phyloP scores from a whole-genome alignment of 176 grass and related monocot genomes.

The Aegilops bicornis region DNA sequence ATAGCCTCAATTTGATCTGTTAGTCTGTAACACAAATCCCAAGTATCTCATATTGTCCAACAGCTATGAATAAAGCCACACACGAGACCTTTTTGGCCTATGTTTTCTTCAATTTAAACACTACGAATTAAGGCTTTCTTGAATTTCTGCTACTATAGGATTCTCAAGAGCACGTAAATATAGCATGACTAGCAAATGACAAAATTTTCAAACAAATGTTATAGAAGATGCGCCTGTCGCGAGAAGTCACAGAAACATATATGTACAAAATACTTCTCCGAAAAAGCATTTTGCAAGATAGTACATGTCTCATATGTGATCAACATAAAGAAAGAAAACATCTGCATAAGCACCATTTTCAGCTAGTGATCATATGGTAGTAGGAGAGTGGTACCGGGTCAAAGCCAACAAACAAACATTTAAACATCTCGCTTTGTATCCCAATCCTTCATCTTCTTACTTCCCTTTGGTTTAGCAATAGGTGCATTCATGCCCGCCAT shows the following conservation, averaged over 20 bases:
- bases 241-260: not conserved
- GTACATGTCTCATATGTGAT: not conserved
- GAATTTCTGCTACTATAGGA: not conserved
- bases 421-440: slow-evolving; percentile 44
- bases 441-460: slow-evolving; percentile 97
- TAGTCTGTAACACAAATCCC: too few species aligned
- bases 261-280: not conserved
- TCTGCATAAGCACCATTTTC: slow-evolving; percentile 2
- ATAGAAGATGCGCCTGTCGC: not conserved
- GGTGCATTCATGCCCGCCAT: slow-evolving; percentile 93
- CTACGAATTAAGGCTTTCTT: not conserved
- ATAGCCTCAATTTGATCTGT: too few species aligned
- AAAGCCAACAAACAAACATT: not conserved
- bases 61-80: too few species aligned
- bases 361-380: not conserved
- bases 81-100: too few species aligned
- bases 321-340: not conserved
- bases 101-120: too few species aligned
- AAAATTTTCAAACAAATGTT: not conserved
- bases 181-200: not conserved
- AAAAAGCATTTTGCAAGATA: slow-evolving; percentile 5
- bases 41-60: too few species aligned
- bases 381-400: slow-evolving; percentile 22
- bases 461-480: slow-evolving; percentile 87
- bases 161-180: not conserved